These are phyloP conservation scores for Crithidia brevicula DNA, from an alignment of 208 protist genomes.

Conservation along the genomic window DNA sequence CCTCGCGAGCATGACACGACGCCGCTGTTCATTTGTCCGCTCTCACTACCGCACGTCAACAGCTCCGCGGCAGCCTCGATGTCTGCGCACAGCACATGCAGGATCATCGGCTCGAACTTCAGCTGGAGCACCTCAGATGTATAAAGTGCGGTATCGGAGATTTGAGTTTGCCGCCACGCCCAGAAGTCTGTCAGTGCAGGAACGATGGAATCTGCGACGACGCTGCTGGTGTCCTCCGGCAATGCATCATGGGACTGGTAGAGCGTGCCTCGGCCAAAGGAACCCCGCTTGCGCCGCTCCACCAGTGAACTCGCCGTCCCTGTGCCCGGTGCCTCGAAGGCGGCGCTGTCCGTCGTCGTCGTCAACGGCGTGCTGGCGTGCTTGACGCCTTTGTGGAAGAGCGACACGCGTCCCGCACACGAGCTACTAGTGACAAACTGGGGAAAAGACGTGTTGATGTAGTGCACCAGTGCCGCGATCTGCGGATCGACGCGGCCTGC, in stretches of 20 bases:
- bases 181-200: slow-evolving; percentile 50
- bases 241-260: slow-evolving; percentile 81
- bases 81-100: slow-evolving; percentile 74
- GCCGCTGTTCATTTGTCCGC: slow-evolving; percentile 79
- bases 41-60: slow-evolving; percentile 74
- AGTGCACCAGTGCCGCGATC: slow-evolving; percentile 47
- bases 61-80: slow-evolving; percentile 58
- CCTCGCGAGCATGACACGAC: slow-evolving; percentile 71
- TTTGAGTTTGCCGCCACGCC: slow-evolving; percentile 43
- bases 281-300: slow-evolving; percentile 63
- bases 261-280: slow-evolving; percentile 60
- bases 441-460: slow-evolving; percentile 58
- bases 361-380: neutral
- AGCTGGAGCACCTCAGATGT: slow-evolving; percentile 75
- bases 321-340: no score
- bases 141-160: slow-evolving; percentile 16
- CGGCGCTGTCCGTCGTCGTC: no score
- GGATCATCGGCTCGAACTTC: slow-evolving; percentile 89
- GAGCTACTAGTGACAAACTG: slow-evolving; percentile 86
- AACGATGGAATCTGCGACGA: slow-evolving; percentile 25
- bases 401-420: slow-evolving; percentile 67
- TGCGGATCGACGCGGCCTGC: slow-evolving; percentile 72
- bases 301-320: neutral
- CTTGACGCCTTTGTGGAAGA: slow-evolving; percentile 75
- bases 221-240: slow-evolving; percentile 22